Conservation (phyloP, 805 yeast species). For the Yarrowia porcina region DNA sequence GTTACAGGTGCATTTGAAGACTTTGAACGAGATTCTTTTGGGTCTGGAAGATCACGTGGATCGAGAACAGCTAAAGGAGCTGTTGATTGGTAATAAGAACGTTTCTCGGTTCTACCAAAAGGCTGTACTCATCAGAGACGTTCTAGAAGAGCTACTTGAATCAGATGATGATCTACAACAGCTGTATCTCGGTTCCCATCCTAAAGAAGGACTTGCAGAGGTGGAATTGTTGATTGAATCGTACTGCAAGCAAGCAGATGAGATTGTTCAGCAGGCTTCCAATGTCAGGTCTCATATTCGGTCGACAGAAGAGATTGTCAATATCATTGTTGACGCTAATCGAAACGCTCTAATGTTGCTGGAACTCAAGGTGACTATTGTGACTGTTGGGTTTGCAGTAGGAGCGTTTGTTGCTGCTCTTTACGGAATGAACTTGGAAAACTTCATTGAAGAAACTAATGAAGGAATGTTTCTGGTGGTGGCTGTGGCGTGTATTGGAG, state of each 20-base stretch:
- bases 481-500: constrained; percentile 45
- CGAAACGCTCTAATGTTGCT: constrained; percentile 88
- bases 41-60: constrained; percentile 78
- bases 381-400: constrained; percentile 75
- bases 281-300: constrained; percentile 75
- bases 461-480: constrained; percentile 59
- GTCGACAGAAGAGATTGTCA: constrained; percentile 92
- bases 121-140: constrained; percentile 69
- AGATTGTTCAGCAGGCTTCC: constrained; percentile 86
- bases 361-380: constrained; percentile 78
- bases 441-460: constrained; percentile 79
- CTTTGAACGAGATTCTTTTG: constrained; percentile 60
- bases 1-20: constrained; percentile 52
- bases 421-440: constrained; percentile 95
- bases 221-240: constrained; percentile 88
- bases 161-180: constrained; percentile 55
- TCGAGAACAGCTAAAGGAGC: constrained; percentile 66
- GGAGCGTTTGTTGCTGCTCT: constrained; percentile 79
- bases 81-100: constrained; percentile 68
- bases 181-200: constrained; percentile 2
- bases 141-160: constrained; percentile 77
- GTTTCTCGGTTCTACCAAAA: constrained; percentile 73
- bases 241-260: constrained; percentile 86
- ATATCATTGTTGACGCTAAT: constrained; percentile 87
- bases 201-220: constrained; percentile 71